These are phyloP conservation scores for Pichia heedii DNA, from an alignment of 805 yeast species.

Conservation along the genomic window DNA sequence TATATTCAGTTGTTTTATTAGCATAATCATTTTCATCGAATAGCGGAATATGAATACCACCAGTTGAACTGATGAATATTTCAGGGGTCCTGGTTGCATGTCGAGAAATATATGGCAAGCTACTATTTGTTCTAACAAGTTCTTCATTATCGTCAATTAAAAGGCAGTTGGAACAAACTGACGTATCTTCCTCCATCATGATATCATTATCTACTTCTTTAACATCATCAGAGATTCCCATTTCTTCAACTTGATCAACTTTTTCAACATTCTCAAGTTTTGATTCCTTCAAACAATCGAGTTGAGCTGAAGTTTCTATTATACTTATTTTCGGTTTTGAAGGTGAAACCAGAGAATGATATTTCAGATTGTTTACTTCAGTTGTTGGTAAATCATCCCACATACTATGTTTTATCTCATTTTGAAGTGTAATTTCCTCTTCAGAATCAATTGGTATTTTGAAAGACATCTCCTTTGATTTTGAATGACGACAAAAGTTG, in stretches of 20 bases:
- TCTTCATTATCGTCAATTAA: background rate
- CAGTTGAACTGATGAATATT: background rate
- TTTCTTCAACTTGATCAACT: background rate
- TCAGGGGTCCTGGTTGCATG: background rate
- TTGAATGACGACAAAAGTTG: slow-evolving; percentile 16
- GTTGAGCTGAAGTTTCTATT: background rate
- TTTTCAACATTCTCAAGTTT: background rate
- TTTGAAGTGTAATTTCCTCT: slow-evolving; percentile 6
- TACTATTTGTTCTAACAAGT: background rate
- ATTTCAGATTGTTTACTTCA: background rate
- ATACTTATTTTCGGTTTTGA: background rate
- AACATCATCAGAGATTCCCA: background rate
- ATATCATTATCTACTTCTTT: no score
- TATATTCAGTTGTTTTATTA: slow-evolving; percentile 10
- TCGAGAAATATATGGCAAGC: background rate
- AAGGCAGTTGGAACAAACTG: background rate
- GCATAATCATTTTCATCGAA: slow-evolving; percentile 8
- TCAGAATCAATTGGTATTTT: slow-evolving; percentile 3
- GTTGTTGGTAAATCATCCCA: slow-evolving; percentile 6
- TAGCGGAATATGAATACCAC: background rate
- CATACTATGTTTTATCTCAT: slow-evolving; percentile 4
- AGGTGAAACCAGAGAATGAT: background rate
- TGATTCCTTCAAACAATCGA: background rate
- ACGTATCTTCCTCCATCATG: no score
- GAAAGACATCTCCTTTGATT: slow-evolving; percentile 5